A percentile compares a stretch with the other conserved stretches of the same genome.
Conservation (phyloP, 148 eudicot genomes). For the Rhododendron kiyosumense region DNA sequence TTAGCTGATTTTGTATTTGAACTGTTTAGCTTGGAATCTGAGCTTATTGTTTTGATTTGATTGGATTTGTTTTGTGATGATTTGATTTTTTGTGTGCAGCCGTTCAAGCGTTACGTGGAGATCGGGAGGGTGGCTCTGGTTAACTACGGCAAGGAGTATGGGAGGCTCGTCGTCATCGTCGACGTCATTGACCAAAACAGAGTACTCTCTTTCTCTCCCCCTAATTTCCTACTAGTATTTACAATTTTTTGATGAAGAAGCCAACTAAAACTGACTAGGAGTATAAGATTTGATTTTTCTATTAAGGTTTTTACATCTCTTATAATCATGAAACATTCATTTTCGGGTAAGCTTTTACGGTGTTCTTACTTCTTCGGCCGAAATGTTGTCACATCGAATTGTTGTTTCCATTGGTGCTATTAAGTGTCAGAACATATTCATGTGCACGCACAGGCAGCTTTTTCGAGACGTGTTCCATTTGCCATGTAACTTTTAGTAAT, state of each 20-base stretch:
- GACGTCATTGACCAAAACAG: slow-evolving; percentile 35
- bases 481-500: neutral
- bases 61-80: too few relatives aligned
- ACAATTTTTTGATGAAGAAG: neutral
- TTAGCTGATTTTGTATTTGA: neutral
- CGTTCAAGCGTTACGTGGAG: slow-evolving; percentile 41
- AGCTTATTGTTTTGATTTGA: neutral
- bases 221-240: too few relatives aligned
- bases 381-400: neutral
- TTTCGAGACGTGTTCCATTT: neutral
- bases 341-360: neutral
- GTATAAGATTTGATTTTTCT: neutral
- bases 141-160: slow-evolving; percentile 35
- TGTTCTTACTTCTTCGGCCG: neutral
- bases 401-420: neutral
- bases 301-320: neutral
- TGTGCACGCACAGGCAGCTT: neutral
- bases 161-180: slow-evolving; percentile 36
- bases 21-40: neutral
- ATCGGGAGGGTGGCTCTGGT: slow-evolving; percentile 38
- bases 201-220: neutral
- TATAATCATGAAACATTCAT: too few relatives aligned
- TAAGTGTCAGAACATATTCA: neutral
- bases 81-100: slow-evolving; percentile 9
- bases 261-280: neutral